Conservation (phyloP, 257 asterid species). For the Linaria vulgaris region DNA sequence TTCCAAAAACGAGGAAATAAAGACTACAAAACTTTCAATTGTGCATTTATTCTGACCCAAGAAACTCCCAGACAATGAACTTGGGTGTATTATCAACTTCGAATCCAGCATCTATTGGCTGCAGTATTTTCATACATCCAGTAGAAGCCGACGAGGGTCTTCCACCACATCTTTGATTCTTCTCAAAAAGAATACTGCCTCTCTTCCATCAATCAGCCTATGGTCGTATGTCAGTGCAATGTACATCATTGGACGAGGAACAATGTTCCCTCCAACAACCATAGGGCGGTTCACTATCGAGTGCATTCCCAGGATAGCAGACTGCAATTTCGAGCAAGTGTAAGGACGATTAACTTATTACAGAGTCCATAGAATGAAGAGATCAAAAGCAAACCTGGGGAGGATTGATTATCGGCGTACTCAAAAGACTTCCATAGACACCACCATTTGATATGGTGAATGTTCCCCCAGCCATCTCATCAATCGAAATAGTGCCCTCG, state of each 20-base stretch:
- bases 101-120: constrained; percentile 4
- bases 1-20: constrained; percentile 19
- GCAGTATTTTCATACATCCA: constrained; percentile 59
- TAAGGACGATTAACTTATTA: neutral
- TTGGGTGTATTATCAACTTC: constrained; percentile 18
- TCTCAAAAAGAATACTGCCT: constrained; percentile 88
- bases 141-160: constrained; percentile 90
- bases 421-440: constrained; percentile 93
- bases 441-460: constrained; percentile 98
- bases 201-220: constrained; percentile 96
- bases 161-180: constrained; percentile 95
- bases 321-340: constrained; percentile 44
- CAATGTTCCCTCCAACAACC: constrained; percentile 88
- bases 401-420: constrained; percentile 98
- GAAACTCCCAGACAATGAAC: constrained; percentile 18
- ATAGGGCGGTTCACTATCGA: constrained; percentile 92
- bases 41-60: constrained; percentile 42
- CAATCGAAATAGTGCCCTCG: constrained; percentile 89
- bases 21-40: constrained; percentile 41
- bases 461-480: constrained; percentile 98
- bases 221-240: constrained; percentile 94
- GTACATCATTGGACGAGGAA: constrained; percentile 98
- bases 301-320: constrained; percentile 98
- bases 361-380: neutral
- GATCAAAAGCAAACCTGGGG: constrained; percentile 68